A percentile compares a stretch with the other conserved stretches of the same genome.
These are phyloP conservation scores for Trametes polyzona DNA, from an alignment of 1,284 basidiomycete species.

Conservation along the genomic window DNA sequence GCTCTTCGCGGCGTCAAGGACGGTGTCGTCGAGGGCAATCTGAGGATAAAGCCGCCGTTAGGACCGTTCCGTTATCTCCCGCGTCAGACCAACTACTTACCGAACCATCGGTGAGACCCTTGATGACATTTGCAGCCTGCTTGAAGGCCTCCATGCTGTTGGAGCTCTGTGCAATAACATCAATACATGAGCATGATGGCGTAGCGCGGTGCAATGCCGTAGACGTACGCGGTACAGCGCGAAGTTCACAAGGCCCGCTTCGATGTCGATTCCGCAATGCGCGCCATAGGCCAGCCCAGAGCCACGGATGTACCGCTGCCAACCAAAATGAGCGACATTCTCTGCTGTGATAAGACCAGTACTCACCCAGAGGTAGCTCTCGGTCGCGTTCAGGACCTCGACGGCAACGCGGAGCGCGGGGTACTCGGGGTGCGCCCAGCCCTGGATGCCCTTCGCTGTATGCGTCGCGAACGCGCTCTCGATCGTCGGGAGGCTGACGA, in stretches of 20 bases:
- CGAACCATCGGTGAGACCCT: slow-evolving; percentile 76
- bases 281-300: slow-evolving; percentile 95
- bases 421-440: slow-evolving; percentile 84
- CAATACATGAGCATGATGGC: background rate
- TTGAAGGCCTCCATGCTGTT: slow-evolving; percentile 85
- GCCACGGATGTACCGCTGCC: slow-evolving; percentile 83
- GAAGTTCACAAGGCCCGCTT: slow-evolving; percentile 84
- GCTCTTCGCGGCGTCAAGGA: slow-evolving; percentile 91
- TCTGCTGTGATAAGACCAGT: too few relatives aligned
- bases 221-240: slow-evolving; percentile 76
- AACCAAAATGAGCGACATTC: background rate
- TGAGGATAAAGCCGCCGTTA: slow-evolving; percentile 35
- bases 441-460: slow-evolving; percentile 78
- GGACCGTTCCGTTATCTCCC: too few relatives aligned
- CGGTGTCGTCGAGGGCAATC: slow-evolving; percentile 83
- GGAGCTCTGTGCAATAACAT: slow-evolving; percentile 67
- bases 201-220: too few relatives aligned
- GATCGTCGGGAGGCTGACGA: slow-evolving; percentile 91
- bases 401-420: slow-evolving; percentile 86
- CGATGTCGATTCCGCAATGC: slow-evolving; percentile 77
- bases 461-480: slow-evolving; percentile 92
- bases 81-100: slow-evolving; percentile 53
- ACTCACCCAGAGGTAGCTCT: slow-evolving; percentile 92
- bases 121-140: slow-evolving; percentile 79
- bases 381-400: slow-evolving; percentile 91